A percentile compares a stretch with the other conserved stretches of the same genome.
These are phyloP conservation scores for Aspergillus sp. DNA, from an alignment of 2,329 filamentous ascomycete species.

Conservation along the genomic window DNA sequence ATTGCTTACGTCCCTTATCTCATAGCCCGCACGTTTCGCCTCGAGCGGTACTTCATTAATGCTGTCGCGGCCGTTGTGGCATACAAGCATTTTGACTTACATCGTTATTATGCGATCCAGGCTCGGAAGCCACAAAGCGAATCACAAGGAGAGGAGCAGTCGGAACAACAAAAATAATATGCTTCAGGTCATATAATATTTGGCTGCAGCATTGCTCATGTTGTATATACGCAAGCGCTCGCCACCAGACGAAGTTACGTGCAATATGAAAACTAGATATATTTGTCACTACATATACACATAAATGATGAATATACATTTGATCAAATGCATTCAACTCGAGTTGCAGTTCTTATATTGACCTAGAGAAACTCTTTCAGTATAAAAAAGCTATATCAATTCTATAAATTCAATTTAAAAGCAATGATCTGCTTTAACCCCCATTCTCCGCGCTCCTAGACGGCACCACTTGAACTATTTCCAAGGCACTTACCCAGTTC, in stretches of 20 bases:
- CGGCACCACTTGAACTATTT: no score
- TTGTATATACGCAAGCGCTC: background rate
- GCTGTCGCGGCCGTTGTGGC: constrained; percentile 45
- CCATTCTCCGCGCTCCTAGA: no score
- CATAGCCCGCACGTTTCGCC: constrained; percentile 40
- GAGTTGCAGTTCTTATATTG: no score
- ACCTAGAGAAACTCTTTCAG: no score
- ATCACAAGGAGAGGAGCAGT: background rate
- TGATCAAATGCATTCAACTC: no score
- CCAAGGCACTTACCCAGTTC: no score
- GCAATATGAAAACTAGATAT: background rate
- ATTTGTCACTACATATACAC: no score
- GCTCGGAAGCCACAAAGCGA: background rate
- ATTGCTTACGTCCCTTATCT: constrained; percentile 50
- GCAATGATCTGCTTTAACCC: no score
- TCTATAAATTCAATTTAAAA: no score
- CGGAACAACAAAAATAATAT: background rate
- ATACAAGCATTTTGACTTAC: constrained; percentile 19
- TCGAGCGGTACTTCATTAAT: constrained; percentile 51
- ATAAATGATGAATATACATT: no score
- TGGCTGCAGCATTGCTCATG: background rate
- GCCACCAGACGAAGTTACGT: background rate
- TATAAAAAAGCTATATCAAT: no score
- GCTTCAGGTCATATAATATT: background rate
- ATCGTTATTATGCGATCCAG: background rate